Conservation (phyloP, 139 green algal genomes). For the Closterium sp. region DNA sequence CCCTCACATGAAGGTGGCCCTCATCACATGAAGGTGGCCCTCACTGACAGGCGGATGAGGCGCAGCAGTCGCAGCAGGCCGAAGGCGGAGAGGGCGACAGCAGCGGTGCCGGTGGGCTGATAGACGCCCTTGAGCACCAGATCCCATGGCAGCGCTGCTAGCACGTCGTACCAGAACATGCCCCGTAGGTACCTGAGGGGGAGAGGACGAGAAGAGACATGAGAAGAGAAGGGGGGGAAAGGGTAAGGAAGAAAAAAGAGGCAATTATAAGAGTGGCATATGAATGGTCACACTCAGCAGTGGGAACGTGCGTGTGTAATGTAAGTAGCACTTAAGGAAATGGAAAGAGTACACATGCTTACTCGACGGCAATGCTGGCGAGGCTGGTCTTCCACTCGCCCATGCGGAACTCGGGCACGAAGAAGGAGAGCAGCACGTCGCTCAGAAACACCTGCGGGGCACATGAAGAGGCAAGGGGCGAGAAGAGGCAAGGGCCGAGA, state of each 20-base stretch:
- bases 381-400: background rate
- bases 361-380: background rate
- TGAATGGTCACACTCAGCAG: too few relatives aligned
- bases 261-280: too few relatives aligned
- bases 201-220: background rate
- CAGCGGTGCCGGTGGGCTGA: background rate
- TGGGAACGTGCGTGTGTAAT: too few relatives aligned
- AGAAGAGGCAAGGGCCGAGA: background rate
- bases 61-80: conserved; percentile 11
- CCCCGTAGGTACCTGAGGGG: conserved; percentile 3
- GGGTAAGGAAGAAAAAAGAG: background rate
- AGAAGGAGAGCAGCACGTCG: background rate
- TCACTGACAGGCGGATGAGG: conserved; percentile 10
- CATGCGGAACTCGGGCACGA: background rate
- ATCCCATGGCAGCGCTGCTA: conserved; percentile 20
- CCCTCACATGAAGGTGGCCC: too few relatives aligned
- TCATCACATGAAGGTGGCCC: too few relatives aligned
- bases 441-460: background rate
- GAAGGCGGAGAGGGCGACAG: background rate
- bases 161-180: background rate
- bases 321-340: too few relatives aligned
- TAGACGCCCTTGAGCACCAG: background rate
- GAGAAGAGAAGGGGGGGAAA: background rate
- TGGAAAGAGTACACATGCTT: background rate
- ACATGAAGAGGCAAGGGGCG: background rate